A percentile compares a stretch with the other conserved stretches of the same genome.
phyloP scores from a whole-genome alignment of 305 asterid genomes.

The Fraxinus velutina region DNA sequence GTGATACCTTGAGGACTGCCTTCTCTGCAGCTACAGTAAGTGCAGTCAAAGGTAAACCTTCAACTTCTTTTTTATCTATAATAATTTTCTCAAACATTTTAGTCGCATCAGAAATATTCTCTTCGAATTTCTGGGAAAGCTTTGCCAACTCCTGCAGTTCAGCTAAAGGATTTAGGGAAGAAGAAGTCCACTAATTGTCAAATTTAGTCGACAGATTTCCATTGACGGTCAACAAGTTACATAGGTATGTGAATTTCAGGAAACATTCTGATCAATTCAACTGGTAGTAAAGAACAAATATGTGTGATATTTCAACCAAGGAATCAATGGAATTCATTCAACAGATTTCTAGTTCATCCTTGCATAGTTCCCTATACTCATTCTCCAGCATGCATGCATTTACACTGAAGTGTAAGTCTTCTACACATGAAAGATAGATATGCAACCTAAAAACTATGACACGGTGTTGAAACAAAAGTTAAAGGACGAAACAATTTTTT shows the following conservation, averaged over 20 bases:
- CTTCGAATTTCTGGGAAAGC: conserved; percentile 61
- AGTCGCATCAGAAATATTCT: conserved; percentile 62
- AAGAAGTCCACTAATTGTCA: not conserved
- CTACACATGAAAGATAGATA: not conserved
- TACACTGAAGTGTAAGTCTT: not conserved
- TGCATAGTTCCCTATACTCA: not conserved
- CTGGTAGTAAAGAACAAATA: not conserved
- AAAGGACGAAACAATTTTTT: not conserved
- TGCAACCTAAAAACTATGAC: not conserved
- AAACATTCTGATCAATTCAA: not conserved
- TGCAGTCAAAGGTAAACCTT: conserved; percentile 37
- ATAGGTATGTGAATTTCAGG: not conserved
- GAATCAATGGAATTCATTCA: not conserved
- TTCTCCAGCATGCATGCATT: not conserved
- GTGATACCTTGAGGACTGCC: conserved; percentile 37
- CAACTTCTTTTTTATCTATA: conserved; percentile 29
- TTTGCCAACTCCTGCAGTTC: conserved; percentile 55
- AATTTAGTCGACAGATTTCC: not conserved
- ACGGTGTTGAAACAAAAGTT: not conserved
- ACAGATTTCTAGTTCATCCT: not conserved
- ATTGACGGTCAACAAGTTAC: not conserved
- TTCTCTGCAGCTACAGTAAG: conserved; percentile 37
- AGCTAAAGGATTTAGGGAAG: conserved; percentile 15
- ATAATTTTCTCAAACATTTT: conserved; percentile 34
- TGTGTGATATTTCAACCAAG: not conserved